Base-by-base conservation (phyloP, 1,139 yeast species). In the Blastobotrys arbuscula region DNA sequence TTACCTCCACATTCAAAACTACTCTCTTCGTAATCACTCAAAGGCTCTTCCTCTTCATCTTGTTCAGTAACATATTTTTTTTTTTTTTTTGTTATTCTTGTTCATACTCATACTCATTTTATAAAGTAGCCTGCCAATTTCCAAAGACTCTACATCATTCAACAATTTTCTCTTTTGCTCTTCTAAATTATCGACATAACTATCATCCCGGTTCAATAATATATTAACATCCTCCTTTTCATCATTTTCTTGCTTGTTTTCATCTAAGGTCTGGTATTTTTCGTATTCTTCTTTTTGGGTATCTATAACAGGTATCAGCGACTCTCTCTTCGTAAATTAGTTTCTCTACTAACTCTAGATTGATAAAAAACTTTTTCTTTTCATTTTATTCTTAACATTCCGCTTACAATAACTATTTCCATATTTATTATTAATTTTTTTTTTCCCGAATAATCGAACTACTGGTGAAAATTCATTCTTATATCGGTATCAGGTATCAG, bases 181-280 rank as follows among this genome's bases (percentile, higher is more conserved):
- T 2, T 41, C 44, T 13, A 30, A 41, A 31, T 41, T 31, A 8
- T 41, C 44, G 12, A 33, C 44, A 15, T 20, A 10, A 28, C 38
- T n/a, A 21, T 41, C 44, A 24, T 26, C n/a, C 21, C 15, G 21
- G 24, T 16, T 34, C 21, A 39, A 34, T 19, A 39, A 39, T n/a
- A 12, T 5, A 19, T 36, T 28, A 3, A 12, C 5, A 5, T 4
- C 31, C 5, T 28, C 31, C 3, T 28, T 9, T 12, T 7, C 7
- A 3, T 4, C 31, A 3, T 28, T 28, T 3, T 9, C 13, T 9
- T 28, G 10, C 12, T 28, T 28, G 3, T 28, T 28, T 28, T 28
- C 5, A n/a, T n/a, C n/a, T n/a, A n/a, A n/a, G n/a, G n/a, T n/a
- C n/a, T n/a, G n/a, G n/a, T n/a, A n/a, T n/a, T n/a, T n/a, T n/a